Conservation (phyloP, 208 protist genomes). For the Trypanosoma brucei region DNA sequence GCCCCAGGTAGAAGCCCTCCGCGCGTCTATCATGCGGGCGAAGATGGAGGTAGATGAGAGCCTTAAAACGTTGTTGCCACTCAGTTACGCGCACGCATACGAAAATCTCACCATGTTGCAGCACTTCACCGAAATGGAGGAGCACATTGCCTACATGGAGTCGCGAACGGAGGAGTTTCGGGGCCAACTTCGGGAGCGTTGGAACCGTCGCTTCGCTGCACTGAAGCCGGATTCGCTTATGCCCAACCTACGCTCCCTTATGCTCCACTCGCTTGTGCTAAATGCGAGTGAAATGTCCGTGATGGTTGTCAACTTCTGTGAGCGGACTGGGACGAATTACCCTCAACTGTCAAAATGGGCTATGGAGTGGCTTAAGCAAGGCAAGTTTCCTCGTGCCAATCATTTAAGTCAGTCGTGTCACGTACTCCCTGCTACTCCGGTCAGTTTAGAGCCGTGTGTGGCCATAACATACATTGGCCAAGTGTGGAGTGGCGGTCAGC, state of each 20-base stretch:
- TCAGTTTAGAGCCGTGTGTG: slow-evolving; percentile 32
- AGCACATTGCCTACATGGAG: slow-evolving; percentile 91
- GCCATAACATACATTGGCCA: slow-evolving; percentile 76
- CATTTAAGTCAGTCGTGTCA: slow-evolving; percentile 25
- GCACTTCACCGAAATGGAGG: slow-evolving; percentile 98
- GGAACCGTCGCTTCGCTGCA: slow-evolving; percentile 73
- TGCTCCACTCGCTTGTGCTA: slow-evolving; percentile 95
- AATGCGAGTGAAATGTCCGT: slow-evolving; percentile 89
- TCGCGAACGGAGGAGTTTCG: slow-evolving; percentile 47
- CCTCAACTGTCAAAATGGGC: slow-evolving; percentile 84
- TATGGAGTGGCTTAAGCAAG: slow-evolving; percentile 71
- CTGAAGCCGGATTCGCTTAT: slow-evolving; percentile 90
- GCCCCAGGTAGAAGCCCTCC: slow-evolving; percentile 34
- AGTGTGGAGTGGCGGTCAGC: slow-evolving; percentile 75
- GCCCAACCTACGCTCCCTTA: slow-evolving; percentile 93
- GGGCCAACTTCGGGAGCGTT: slow-evolving; percentile 66
- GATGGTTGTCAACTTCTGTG: slow-evolving; percentile 96
- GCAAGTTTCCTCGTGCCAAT: slow-evolving; percentile 30
- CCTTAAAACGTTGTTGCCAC: slow-evolving; percentile 77
- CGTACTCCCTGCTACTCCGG: not conserved
- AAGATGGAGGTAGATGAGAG: slow-evolving; percentile 84
- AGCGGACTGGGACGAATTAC: slow-evolving; percentile 65
- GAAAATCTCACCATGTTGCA: slow-evolving; percentile 95
- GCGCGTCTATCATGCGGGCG: slow-evolving; percentile 43
- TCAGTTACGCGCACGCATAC: slow-evolving; percentile 93